These are phyloP conservation scores for Annona squamosa DNA, from an alignment of 164 flowering plant species.

Conservation along the genomic window DNA sequence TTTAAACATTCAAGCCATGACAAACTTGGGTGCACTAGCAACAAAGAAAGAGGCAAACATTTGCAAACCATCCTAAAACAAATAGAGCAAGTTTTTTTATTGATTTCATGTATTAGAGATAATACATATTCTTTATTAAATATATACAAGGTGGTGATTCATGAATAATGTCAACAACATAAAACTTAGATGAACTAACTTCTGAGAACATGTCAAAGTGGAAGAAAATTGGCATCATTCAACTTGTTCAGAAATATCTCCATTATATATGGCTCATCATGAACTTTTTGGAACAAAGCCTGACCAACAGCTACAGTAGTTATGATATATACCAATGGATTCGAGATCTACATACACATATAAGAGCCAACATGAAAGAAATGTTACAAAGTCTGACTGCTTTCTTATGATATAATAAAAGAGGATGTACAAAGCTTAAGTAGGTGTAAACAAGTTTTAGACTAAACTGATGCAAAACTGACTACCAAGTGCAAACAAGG, in stretches of 20 bases:
- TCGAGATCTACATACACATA: not conserved
- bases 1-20: too few species aligned
- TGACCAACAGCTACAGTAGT: conserved; percentile 16
- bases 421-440: not conserved
- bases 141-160: conserved; percentile 29
- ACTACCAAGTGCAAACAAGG: not conserved
- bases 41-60: too few species aligned
- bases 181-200: conserved; percentile 40
- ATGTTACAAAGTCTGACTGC: not conserved
- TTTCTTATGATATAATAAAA: not conserved
- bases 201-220: conserved; percentile 32
- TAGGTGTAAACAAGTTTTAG: not conserved
- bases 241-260: conserved; percentile 40
- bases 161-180: conserved; percentile 49
- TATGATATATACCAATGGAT: not conserved
- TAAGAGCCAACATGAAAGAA: not conserved
- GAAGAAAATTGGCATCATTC: conserved; percentile 38
- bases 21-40: too few species aligned
- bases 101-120: conserved; percentile 44
- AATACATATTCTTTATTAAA: conserved; percentile 41
- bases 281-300: conserved; percentile 43
- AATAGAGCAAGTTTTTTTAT: too few species aligned
- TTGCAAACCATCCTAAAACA: too few species aligned
- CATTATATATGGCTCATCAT: conserved; percentile 27
- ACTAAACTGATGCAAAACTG: not conserved